Conservation (phyloP, 176 grass and related monocot species). For the Bolboschoenus planiculmis region DNA sequence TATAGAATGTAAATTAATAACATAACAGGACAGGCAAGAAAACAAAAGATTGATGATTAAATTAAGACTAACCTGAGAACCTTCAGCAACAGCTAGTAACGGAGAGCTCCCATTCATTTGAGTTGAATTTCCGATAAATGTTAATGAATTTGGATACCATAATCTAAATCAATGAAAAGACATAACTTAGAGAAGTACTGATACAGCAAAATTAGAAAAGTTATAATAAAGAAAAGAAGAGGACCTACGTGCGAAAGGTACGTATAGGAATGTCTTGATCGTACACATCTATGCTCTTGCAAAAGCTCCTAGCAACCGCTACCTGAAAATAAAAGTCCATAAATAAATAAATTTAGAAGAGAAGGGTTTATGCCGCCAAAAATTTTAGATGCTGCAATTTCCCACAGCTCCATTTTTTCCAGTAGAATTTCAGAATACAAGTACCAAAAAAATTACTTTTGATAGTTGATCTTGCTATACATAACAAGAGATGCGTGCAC, state of each 20-base stretch:
- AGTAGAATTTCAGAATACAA: not conserved
- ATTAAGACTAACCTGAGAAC: conserved; percentile 71
- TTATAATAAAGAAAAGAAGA: not conserved
- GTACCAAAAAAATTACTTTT: not conserved
- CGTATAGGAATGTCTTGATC: conserved; percentile 91
- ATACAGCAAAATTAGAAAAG: not conserved
- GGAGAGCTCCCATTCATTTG: conserved; percentile 43
- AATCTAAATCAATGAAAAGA: conserved; percentile 44
- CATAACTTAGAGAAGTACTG: not conserved
- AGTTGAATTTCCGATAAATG: conserved; percentile 42
- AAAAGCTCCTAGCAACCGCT: conserved; percentile 73
- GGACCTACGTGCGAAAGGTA: conserved; percentile 69
- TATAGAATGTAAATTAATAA: conserved; percentile 29
- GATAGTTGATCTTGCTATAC: not conserved
- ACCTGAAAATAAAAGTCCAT: conserved; percentile 42
- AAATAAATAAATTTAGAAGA: not conserved
- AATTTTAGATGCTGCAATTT: not conserved
- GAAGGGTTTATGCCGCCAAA: not conserved
- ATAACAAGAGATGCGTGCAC: not conserved
- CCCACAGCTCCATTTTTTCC: not conserved
- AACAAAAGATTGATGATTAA: not conserved
- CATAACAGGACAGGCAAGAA: not conserved
- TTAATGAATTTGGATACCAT: conserved; percentile 81
- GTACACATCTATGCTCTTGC: conserved; percentile 87
- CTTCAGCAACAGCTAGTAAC: conserved; percentile 70